A percentile compares a stretch with the other conserved stretches of the same genome.
phyloP scores from a whole-genome alignment of 306 rosid genomes.

The Quercus suber region DNA sequence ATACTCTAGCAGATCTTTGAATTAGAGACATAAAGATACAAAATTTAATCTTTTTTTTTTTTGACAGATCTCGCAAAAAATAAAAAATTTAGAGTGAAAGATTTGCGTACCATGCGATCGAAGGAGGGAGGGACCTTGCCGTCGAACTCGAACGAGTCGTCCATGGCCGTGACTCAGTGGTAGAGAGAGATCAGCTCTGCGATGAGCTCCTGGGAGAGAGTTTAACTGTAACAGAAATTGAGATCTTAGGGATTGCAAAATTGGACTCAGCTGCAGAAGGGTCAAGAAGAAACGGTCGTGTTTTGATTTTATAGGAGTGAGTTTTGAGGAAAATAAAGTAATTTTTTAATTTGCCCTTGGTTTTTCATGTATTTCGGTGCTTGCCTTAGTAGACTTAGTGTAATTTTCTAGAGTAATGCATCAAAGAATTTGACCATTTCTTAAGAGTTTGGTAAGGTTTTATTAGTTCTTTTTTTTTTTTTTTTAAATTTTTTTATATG shows the following conservation, averaged over 20 bases:
- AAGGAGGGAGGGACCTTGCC: constrained; percentile 46
- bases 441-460: too few relatives aligned
- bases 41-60: neutral
- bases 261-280: too few relatives aligned
- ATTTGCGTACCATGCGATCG: constrained; percentile 40
- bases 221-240: neutral
- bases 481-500: too few relatives aligned
- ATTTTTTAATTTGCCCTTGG: too few relatives aligned
- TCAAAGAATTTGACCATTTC: too few relatives aligned
- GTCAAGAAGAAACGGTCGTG: too few relatives aligned
- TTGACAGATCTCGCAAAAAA: neutral
- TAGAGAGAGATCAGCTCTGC: constrained; percentile 29
- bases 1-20: neutral
- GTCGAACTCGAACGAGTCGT: constrained; percentile 36
- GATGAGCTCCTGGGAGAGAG: neutral
- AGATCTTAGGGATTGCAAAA: neutral
- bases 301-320: too few relatives aligned
- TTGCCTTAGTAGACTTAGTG: too few relatives aligned
- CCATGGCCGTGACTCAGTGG: constrained; percentile 40
- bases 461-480: too few relatives aligned
- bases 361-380: too few relatives aligned
- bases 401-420: too few relatives aligned
- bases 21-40: neutral
- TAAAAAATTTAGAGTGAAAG: neutral
- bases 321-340: too few relatives aligned